Evolutionary conservation across 352 stramenopile species (phyloP).

Genomic region (Saprolegnia parasitica): DNA sequence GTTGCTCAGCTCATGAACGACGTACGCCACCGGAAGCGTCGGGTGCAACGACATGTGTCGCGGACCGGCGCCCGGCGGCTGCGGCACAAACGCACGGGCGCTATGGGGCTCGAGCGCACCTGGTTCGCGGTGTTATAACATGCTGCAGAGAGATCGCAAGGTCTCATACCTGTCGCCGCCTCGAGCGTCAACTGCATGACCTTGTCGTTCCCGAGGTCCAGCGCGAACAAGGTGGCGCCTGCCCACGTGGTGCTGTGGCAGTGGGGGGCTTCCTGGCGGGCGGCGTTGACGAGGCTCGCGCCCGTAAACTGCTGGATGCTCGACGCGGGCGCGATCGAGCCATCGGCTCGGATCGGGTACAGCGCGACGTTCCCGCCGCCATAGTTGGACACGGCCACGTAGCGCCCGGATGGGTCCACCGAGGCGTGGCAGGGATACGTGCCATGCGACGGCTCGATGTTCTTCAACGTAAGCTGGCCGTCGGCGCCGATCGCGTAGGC

Average conservation of each 20-base stretch:
- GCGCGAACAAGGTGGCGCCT: constrained; percentile 39
- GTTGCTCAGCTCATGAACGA: constrained; percentile 65
- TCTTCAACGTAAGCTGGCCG: constrained; percentile 43
- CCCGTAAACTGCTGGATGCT: constrained; percentile 48
- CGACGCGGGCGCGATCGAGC: constrained; percentile 40
- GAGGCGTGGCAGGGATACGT: constrained; percentile 60
- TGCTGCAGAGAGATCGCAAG: too few relatives aligned
- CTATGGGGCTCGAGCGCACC: constrained; percentile 2
- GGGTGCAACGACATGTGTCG: constrained; percentile 75
- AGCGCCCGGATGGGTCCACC: constrained; percentile 42
- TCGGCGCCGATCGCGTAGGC: constrained; percentile 46
- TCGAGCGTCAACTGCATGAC: constrained; percentile 60
- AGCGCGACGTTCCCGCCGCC: constrained; percentile 54
- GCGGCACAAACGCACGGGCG: constrained; percentile 35
- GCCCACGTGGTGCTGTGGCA: constrained; percentile 73
- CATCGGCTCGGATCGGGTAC: constrained; percentile 52
- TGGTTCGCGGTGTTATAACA: background rate
- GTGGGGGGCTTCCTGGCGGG: constrained; percentile 69
- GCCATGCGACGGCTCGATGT: constrained; percentile 49
- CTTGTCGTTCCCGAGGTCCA: constrained; percentile 66
- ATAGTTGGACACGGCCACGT: constrained; percentile 73
- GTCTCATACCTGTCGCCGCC: constrained; percentile 37
- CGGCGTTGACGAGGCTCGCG: constrained; percentile 42
- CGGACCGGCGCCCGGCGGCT: constrained; percentile 49
- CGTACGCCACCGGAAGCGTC: constrained; percentile 49